These are phyloP conservation scores for Aspergillus sp. DNA, from an alignment of 2,329 filamentous ascomycete genomes.

Conservation along the genomic window DNA sequence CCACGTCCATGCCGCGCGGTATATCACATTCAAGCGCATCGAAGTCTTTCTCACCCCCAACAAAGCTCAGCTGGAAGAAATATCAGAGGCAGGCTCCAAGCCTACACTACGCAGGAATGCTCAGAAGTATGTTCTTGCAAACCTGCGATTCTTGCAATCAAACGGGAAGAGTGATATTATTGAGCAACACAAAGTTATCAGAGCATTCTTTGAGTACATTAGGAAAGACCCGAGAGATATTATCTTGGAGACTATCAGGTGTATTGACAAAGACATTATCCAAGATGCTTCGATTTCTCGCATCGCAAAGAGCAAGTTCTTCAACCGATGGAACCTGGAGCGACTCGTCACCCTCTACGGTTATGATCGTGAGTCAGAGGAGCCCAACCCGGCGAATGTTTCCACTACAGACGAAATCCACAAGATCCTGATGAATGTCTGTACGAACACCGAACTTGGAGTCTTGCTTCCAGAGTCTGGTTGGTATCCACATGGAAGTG, in stretches of 20 bases:
- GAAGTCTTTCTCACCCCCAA: slow-evolving; percentile 78
- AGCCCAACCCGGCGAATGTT: slow-evolving; percentile 45
- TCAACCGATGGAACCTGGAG: slow-evolving; percentile 73
- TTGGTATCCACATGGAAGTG: slow-evolving; percentile 75
- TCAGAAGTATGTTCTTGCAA: slow-evolving; percentile 75
- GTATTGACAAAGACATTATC: slow-evolving; percentile 70
- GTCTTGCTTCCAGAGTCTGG: slow-evolving; percentile 74
- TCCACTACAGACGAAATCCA: slow-evolving; percentile 70
- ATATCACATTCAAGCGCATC: slow-evolving; percentile 76
- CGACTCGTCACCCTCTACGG: slow-evolving; percentile 72
- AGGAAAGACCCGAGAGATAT: slow-evolving; percentile 75
- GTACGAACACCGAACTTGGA: slow-evolving; percentile 72
- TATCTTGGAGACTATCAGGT: slow-evolving; percentile 71
- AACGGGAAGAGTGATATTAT: slow-evolving; percentile 81
- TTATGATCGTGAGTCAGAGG: slow-evolving; percentile 50
- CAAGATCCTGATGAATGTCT: slow-evolving; percentile 71
- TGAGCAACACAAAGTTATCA: slow-evolving; percentile 69
- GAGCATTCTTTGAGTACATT: slow-evolving; percentile 73
- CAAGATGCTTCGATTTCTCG: slow-evolving; percentile 72
- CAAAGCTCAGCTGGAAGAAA: slow-evolving; percentile 53
- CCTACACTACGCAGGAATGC: slow-evolving; percentile 83
- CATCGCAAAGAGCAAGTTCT: slow-evolving; percentile 71
- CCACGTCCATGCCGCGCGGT: slow-evolving; percentile 73
- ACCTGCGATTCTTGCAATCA: slow-evolving; percentile 74
- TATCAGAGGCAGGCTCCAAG: slow-evolving; percentile 64